Evolutionary conservation across 345 rosid genomes (phyloP).

Genomic region (Hibiscus mutabilis): DNA sequence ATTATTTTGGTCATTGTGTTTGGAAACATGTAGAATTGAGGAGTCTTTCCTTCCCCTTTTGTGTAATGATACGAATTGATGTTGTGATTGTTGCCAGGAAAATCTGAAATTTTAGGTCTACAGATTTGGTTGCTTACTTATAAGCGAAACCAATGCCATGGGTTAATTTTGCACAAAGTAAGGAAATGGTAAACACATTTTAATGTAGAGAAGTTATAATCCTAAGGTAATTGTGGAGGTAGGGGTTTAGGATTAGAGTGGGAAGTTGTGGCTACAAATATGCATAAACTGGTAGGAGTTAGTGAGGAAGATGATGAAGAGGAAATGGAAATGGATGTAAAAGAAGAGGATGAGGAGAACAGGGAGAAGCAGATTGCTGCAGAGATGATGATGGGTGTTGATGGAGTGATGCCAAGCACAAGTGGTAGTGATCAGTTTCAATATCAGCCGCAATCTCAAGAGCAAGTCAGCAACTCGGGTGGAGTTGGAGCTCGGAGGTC

Average conservation of each 20-base stretch:
- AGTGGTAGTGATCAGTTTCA: slow-evolving; percentile 52
- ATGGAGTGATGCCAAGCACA: slow-evolving; percentile 36
- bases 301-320: slow-evolving; percentile 96
- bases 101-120: neutral
- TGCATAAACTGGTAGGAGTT: slow-evolving; percentile 60
- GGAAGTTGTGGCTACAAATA: slow-evolving; percentile 65
- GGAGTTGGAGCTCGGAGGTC: slow-evolving; percentile 69
- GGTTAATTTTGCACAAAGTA: neutral
- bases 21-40: neutral
- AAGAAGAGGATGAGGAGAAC: slow-evolving; percentile 71
- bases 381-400: slow-evolving; percentile 41
- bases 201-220: slow-evolving; percentile 11
- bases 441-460: slow-evolving; percentile 60
- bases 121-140: slow-evolving; percentile 11
- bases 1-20: neutral
- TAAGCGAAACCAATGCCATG: slow-evolving; percentile 7
- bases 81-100: slow-evolving; percentile 17
- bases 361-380: slow-evolving; percentile 43
- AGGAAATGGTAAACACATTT: slow-evolving; percentile 19
- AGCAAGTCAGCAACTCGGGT: slow-evolving; percentile 65
- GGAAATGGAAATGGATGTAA: slow-evolving; percentile 60
- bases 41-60: neutral
- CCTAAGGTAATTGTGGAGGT: slow-evolving; percentile 16
- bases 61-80: slow-evolving; percentile 7
- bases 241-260: slow-evolving; percentile 13